Conservation (phyloP, 2,329 filamentous ascomycete species). For the Harringtonia lauricola region DNA sequence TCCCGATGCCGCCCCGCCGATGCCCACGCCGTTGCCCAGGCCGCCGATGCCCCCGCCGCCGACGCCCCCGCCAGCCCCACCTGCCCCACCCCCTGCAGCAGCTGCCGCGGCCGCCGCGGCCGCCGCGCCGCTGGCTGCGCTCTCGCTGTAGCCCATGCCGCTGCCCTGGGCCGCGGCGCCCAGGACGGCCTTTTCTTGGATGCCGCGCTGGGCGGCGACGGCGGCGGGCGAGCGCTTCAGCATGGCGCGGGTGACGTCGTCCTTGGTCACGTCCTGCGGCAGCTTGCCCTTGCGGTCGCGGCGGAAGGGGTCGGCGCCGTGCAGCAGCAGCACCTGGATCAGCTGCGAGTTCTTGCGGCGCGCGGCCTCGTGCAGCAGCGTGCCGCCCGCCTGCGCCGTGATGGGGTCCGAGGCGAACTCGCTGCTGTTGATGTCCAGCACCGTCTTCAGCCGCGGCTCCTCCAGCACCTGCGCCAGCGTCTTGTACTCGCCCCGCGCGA, state of each 20-base stretch:
- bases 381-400: conserved; percentile 77
- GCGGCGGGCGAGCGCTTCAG: conserved; percentile 91
- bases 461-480: conserved; percentile 69
- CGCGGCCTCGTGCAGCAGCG: conserved; percentile 85
- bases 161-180: conserved; percentile 56
- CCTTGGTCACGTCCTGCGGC: conserved; percentile 91
- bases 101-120: not conserved
- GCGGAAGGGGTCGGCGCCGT: conserved; percentile 91
- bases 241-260: conserved; percentile 78
- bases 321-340: conserved; percentile 81
- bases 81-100: not conserved
- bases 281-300: conserved; percentile 92
- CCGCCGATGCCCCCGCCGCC: not conserved
- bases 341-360: conserved; percentile 77
- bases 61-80: not conserved
- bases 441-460: conserved; percentile 74
- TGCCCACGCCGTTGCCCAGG: not conserved
- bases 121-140: not conserved
- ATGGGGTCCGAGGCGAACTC: conserved; percentile 74
- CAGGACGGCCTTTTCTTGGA: conserved; percentile 93
- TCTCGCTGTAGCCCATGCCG: conserved; percentile 14
- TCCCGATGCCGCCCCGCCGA: not conserved
- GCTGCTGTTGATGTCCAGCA: conserved; percentile 83
- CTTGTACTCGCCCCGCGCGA: conserved; percentile 63
- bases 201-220: conserved; percentile 84